Evolutionary conservation across 768 basidiomycete species (phyloP).

Genomic region (Leccinum incarnatum): DNA sequence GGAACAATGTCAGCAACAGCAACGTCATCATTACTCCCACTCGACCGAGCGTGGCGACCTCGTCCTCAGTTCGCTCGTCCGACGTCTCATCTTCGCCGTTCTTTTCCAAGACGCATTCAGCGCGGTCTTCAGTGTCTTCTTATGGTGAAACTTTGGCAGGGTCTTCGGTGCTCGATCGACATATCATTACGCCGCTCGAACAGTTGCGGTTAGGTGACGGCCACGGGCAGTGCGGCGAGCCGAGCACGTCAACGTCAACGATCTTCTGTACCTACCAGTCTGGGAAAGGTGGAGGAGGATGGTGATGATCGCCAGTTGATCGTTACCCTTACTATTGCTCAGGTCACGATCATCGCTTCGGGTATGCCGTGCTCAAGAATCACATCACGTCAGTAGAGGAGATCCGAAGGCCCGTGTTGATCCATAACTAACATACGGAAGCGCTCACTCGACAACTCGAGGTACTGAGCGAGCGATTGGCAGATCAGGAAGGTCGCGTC

Average conservation of each 20-base stretch:
- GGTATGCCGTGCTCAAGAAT: too few relatives aligned
- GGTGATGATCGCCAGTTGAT: not conserved
- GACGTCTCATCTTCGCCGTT: constrained; percentile 53
- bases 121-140: constrained; percentile 58
- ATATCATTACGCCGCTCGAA: constrained; percentile 57
- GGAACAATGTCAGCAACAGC: not conserved
- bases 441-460: too few relatives aligned
- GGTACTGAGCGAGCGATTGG: too few relatives aligned
- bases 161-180: constrained; percentile 39
- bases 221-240: constrained; percentile 7
- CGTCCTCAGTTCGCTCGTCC: constrained; percentile 59
- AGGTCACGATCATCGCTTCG: too few relatives aligned
- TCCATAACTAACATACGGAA: too few relatives aligned
- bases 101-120: constrained; percentile 47
- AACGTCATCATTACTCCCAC: constrained; percentile 11
- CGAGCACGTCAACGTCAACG: not conserved
- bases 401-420: too few relatives aligned
- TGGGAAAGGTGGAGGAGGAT: constrained; percentile 7
- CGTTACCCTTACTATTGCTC: too few relatives aligned
- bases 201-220: constrained; percentile 41
- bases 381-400: too few relatives aligned
- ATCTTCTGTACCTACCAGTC: constrained; percentile 22
- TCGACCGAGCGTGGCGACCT: constrained; percentile 48
- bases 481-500: too few relatives aligned
- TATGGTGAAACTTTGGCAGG: constrained; percentile 38